Evolutionary conservation across 169 alveolate genomes (phyloP).

Genomic region (Cryptosporidium andersoni): DNA sequence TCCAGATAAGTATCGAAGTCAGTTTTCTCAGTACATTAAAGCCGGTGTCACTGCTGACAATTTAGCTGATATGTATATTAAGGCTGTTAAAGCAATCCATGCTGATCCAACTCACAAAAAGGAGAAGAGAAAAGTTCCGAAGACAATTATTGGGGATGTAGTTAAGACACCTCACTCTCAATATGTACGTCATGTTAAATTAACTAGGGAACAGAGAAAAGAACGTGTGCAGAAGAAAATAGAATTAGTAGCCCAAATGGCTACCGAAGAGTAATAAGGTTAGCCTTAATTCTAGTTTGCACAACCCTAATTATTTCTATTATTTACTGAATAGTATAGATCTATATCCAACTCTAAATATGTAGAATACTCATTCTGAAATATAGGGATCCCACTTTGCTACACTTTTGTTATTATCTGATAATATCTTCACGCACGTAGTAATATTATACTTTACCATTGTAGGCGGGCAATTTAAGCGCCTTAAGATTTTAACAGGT

Average conservation of each 20-base stretch:
- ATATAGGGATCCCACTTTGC: no score
- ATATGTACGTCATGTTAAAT: constrained; percentile 89
- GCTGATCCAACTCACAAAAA: constrained; percentile 88
- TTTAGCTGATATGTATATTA: constrained; percentile 95
- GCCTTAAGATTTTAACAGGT: no score
- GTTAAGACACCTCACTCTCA: constrained; percentile 88
- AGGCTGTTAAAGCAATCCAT: constrained; percentile 96
- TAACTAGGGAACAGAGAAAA: constrained; percentile 92
- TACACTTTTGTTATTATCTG: no score
- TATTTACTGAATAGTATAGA: no score
- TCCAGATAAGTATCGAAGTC: constrained; percentile 93
- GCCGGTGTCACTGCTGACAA: constrained; percentile 91
- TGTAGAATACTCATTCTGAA: no score
- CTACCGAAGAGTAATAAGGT: constrained; percentile 45
- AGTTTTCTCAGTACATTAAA: constrained; percentile 94
- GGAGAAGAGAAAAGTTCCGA: constrained; percentile 81
- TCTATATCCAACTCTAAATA: no score
- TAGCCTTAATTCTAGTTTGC: background rate
- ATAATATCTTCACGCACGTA: no score
- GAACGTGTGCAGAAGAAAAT: constrained; percentile 93
- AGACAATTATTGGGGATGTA: constrained; percentile 85
- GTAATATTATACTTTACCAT: no score
- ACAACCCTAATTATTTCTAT: no score
- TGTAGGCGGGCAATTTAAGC: no score
- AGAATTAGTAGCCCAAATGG: constrained; percentile 78